These are phyloP conservation scores for Grifola frondosa DNA, from an alignment of 1,284 basidiomycete genomes.

Conservation along the genomic window DNA sequence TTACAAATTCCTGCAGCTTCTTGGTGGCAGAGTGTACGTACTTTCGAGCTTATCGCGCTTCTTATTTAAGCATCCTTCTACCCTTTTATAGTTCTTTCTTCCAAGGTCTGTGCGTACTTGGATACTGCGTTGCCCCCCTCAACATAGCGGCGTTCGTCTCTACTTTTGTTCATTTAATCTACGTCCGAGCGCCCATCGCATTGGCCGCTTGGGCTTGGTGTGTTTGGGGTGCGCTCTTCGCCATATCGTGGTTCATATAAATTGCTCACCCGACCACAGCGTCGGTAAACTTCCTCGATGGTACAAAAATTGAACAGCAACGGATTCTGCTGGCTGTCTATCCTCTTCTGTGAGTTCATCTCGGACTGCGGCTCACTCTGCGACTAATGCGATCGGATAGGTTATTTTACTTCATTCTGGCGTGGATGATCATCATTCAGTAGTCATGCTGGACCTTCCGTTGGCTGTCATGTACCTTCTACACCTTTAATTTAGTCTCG, in stretches of 20 bases:
- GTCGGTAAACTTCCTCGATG: conserved; percentile 91
- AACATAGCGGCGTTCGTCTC: conserved; percentile 86
- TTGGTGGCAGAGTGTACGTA: conserved; percentile 91
- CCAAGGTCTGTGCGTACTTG: conserved; percentile 90
- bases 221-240: conserved; percentile 81
- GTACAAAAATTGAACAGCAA: conserved; percentile 87
- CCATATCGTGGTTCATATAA: neutral
- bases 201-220: conserved; percentile 90
- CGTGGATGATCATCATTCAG: conserved; percentile 95
- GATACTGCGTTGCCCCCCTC: conserved; percentile 89
- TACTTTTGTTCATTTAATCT: conserved; percentile 83
- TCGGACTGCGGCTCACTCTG: neutral
- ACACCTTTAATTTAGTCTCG: neutral
- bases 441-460: conserved; percentile 15
- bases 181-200: conserved; percentile 82
- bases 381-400: conserved; percentile 37
- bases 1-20: conserved; percentile 46
- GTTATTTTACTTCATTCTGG: conserved; percentile 81
- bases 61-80: conserved; percentile 3
- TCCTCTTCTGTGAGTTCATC: conserved; percentile 71
- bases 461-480: neutral
- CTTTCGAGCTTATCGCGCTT: neutral
- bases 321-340: conserved; percentile 90
- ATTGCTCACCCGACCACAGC: conserved; percentile 48
- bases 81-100: conserved; percentile 96